phyloP scores from a whole-genome alignment of 768 basidiomycete genomes.

The Tricholoma furcatifolium region DNA sequence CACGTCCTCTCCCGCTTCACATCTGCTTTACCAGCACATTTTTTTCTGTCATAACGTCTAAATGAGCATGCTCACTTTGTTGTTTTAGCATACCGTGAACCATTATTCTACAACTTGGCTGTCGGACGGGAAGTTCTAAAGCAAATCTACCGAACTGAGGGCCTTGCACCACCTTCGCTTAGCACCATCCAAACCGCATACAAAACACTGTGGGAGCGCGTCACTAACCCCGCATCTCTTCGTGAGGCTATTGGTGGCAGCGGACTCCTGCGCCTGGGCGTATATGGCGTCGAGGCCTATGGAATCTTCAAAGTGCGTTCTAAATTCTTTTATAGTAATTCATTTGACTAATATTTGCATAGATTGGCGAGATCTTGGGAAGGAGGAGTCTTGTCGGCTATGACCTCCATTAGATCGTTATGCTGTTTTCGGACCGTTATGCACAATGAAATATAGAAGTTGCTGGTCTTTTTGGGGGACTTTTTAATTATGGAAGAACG shows the following conservation, averaged over 20 bases:
- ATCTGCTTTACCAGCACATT: background rate
- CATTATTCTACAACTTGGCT: slow-evolving; percentile 74
- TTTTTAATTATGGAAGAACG: background rate
- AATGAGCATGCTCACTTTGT: background rate
- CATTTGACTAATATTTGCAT: background rate
- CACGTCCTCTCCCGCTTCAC: background rate
- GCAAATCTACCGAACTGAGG: slow-evolving; percentile 72
- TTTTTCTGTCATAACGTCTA: background rate
- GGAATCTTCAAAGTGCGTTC: slow-evolving; percentile 75
- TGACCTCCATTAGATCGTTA: slow-evolving; percentile 48
- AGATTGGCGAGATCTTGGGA: slow-evolving; percentile 89
- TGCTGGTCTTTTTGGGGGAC: background rate
- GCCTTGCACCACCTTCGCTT: slow-evolving; percentile 66
- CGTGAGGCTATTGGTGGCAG: slow-evolving; percentile 58
- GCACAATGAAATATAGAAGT: slow-evolving; percentile 11
- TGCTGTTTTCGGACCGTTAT: slow-evolving; percentile 4
- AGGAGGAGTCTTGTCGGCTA: slow-evolving; percentile 80
- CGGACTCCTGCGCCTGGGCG: slow-evolving; percentile 62
- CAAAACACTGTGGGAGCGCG: slow-evolving; percentile 61
- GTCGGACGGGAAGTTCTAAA: slow-evolving; percentile 76
- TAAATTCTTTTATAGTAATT: background rate
- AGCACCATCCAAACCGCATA: slow-evolving; percentile 58
- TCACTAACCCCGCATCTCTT: slow-evolving; percentile 59
- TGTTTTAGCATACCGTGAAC: slow-evolving; percentile 68
- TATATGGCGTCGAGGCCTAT: slow-evolving; percentile 86